phyloP scores from a whole-genome alignment of 2,329 filamentous ascomycete species.

The Aspergillus sp. region DNA sequence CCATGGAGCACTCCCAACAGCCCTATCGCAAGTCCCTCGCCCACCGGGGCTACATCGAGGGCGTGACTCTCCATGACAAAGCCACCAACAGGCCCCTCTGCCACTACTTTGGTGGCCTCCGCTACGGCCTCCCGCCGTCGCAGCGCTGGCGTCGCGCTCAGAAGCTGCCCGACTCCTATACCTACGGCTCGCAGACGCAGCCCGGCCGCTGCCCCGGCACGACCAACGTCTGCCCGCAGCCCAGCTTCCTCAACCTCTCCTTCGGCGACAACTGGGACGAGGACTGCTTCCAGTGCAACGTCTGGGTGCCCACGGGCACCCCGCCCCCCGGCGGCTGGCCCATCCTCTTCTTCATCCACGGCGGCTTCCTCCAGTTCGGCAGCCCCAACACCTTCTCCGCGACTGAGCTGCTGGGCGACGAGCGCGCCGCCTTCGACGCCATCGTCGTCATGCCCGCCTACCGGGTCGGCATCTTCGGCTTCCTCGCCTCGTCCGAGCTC shows the following conservation, averaged over 20 bases:
- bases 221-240: conserved; percentile 51
- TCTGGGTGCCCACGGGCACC: conserved; percentile 53
- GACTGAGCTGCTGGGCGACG: conserved; percentile 47
- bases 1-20: conserved; percentile 24
- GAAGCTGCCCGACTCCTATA: conserved; percentile 46
- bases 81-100: conserved; percentile 35
- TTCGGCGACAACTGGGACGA: conserved; percentile 42
- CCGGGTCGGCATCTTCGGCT: conserved; percentile 56
- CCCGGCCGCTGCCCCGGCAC: conserved; percentile 46
- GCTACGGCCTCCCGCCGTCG: conserved; percentile 53
- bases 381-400: conserved; percentile 48
- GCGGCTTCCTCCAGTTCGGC: conserved; percentile 58
- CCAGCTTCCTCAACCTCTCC: conserved; percentile 29
- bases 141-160: conserved; percentile 51
- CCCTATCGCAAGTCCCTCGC: conserved; percentile 25
- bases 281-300: conserved; percentile 56
- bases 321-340: conserved; percentile 49
- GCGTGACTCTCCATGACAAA: conserved; percentile 42
- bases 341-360: conserved; percentile 57
- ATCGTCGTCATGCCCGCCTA: conserved; percentile 57
- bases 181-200: conserved; percentile 49
- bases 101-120: conserved; percentile 55
- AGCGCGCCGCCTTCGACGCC: conserved; percentile 42
- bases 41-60: conserved; percentile 49
- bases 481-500: conserved; percentile 51